phyloP scores from a whole-genome alignment of 2,329 filamentous ascomycete genomes.

The Calonectria hongkongensis region DNA sequence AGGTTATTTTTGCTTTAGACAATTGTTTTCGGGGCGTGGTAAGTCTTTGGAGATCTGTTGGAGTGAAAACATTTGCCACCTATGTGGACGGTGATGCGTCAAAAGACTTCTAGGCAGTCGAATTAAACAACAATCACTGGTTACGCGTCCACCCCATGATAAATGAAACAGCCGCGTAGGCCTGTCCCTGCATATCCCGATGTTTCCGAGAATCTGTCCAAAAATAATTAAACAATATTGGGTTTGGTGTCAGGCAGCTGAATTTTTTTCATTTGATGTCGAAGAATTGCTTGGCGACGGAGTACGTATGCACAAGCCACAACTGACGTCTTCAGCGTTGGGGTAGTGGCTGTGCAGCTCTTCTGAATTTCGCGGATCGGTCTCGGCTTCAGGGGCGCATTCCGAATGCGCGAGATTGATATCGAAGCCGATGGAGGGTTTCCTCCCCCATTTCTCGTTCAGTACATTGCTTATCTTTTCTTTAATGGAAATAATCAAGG shows the following conservation, averaged over 20 bases:
- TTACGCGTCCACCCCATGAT: background rate
- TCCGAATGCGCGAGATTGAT: background rate
- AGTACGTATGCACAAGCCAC: constrained; percentile 23
- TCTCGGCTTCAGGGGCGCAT: constrained; percentile 21
- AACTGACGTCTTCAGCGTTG: background rate
- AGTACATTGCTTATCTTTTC: background rate
- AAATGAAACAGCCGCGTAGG: background rate
- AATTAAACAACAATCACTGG: background rate
- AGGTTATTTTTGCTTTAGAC: background rate
- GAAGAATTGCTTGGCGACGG: constrained; percentile 3
- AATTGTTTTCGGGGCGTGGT: background rate
- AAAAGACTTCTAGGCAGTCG: background rate
- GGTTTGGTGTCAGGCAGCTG: constrained; percentile 7
- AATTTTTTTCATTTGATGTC: constrained; percentile 2
- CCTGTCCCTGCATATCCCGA: constrained; percentile 9
- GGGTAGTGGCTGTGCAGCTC: constrained; percentile 19
- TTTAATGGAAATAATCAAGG: background rate
- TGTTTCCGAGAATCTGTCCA: background rate
- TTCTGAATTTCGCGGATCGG: constrained; percentile 7
- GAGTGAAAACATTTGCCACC: background rate
- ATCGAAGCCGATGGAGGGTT: background rate
- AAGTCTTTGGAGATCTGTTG: background rate
- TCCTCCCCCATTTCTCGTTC: background rate
- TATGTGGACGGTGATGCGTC: no score
- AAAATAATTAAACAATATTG: constrained; percentile 1